These are phyloP conservation scores for Diaporthe eres DNA, from an alignment of 2,329 filamentous ascomycete genomes.

Conservation along the genomic window DNA sequence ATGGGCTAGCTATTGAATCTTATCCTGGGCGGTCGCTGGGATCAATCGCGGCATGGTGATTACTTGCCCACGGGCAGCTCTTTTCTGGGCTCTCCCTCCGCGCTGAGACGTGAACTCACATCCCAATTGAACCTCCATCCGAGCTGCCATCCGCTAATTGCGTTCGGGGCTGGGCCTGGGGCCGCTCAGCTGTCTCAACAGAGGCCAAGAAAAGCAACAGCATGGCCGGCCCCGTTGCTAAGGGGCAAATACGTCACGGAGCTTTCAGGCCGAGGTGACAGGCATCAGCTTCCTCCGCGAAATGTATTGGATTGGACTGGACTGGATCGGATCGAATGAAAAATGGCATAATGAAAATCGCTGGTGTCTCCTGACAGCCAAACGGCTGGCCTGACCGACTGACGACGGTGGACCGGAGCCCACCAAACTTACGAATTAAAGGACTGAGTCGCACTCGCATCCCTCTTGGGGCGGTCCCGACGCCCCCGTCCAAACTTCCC, in stretches of 20 bases:
- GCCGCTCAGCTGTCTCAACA: not conserved
- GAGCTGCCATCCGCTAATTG: not conserved
- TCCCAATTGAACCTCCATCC: not conserved
- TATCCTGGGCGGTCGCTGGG: constrained; percentile 3
- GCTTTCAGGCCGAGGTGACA: constrained; percentile 7
- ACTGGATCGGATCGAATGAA: not conserved
- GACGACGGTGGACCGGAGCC: constrained; percentile 1
- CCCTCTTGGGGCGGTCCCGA: not conserved
- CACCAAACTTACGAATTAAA: constrained; percentile 23
- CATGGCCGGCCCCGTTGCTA: not conserved
- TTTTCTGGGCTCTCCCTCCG: not conserved
- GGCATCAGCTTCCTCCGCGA: constrained; percentile 6
- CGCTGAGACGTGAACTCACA: not conserved
- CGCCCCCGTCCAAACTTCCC: not conserved
- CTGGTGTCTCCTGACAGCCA: not conserved
- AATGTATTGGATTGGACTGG: not conserved
- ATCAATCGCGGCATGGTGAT: not conserved
- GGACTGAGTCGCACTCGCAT: constrained; percentile 27
- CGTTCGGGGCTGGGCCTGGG: not conserved
- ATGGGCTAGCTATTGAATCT: constrained; percentile 22
- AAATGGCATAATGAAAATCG: not conserved
- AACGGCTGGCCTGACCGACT: constrained; percentile 14
- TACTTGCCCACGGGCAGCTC: not conserved
- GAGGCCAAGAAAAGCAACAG: constrained; percentile 10
- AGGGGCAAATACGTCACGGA: constrained; percentile 23